Conservation (phyloP, 495 filamentous ascomycete genomes). For the Hypomontagnella monticulosa region DNA sequence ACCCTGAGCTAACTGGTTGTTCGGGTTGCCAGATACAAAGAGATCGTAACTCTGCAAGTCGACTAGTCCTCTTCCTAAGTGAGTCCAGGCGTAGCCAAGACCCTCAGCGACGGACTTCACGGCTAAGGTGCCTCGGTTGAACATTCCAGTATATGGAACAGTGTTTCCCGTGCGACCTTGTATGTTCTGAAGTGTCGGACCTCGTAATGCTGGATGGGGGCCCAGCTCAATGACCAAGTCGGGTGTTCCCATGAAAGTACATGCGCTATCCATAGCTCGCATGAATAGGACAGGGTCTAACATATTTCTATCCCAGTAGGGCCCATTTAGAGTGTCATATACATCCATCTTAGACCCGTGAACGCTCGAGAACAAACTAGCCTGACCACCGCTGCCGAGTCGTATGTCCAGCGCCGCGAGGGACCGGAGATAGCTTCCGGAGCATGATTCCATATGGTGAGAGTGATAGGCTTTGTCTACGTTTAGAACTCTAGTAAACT, state of each 20-base stretch:
- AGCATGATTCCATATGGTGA: slow-evolving; percentile 55
- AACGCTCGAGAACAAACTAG: slow-evolving; percentile 45
- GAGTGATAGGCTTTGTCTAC: slow-evolving; percentile 67
- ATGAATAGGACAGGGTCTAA: slow-evolving; percentile 59
- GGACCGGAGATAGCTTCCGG: slow-evolving; percentile 43
- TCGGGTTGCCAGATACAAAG: neutral
- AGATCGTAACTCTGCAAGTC: slow-evolving; percentile 32
- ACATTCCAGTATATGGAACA: slow-evolving; percentile 41
- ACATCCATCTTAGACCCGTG: slow-evolving; percentile 22
- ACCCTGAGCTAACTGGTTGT: slow-evolving; percentile 37
- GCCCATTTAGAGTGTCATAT: slow-evolving; percentile 8
- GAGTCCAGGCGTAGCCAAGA: slow-evolving; percentile 48
- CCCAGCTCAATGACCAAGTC: slow-evolving; percentile 59
- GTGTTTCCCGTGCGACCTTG: slow-evolving; percentile 8
- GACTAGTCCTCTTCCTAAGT: slow-evolving; percentile 10
- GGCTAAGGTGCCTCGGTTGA: slow-evolving; percentile 35
- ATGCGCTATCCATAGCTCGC: slow-evolving; percentile 50
- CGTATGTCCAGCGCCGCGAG: slow-evolving; percentile 28
- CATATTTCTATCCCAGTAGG: slow-evolving; percentile 61
- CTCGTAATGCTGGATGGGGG: slow-evolving; percentile 62
- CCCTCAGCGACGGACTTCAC: slow-evolving; percentile 41
- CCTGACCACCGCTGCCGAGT: slow-evolving; percentile 27
- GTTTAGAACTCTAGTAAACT: slow-evolving; percentile 53
- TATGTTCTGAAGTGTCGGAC: slow-evolving; percentile 45
- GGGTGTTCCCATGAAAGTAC: slow-evolving; percentile 3